phyloP scores from a whole-genome alignment of 768 basidiomycete genomes.

The Lactifluus volemus region DNA sequence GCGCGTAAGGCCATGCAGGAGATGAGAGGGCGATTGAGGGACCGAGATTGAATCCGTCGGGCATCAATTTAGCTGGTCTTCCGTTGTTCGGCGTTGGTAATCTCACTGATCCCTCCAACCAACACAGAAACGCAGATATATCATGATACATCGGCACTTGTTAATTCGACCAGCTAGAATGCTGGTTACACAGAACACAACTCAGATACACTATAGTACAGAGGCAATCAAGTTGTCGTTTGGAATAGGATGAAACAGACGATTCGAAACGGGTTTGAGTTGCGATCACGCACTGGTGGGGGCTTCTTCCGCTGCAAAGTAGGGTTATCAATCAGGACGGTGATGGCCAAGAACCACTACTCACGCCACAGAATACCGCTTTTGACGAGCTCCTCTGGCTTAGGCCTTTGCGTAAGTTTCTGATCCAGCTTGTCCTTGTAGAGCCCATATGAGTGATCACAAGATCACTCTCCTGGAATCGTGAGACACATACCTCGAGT shows the following conservation, averaged over 20 bases:
- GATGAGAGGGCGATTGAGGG: constrained; percentile 31
- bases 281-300: constrained; percentile 9
- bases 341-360: constrained; percentile 8
- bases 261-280: not conserved
- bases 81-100: not conserved
- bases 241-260: not conserved
- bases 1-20: constrained; percentile 51
- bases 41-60: constrained; percentile 16
- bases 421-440: constrained; percentile 54
- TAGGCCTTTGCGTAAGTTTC: constrained; percentile 48
- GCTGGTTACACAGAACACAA: constrained; percentile 7
- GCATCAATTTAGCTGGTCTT: constrained; percentile 15
- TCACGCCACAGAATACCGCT: constrained; percentile 49
- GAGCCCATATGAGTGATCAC: not conserved
- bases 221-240: not conserved
- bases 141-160: not conserved
- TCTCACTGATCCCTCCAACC: not conserved
- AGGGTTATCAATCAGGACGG: not conserved
- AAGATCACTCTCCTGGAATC: not conserved
- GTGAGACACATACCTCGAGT: constrained; percentile 42
- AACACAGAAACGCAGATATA: not conserved
- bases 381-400: constrained; percentile 53
- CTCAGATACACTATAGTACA: constrained; percentile 3
- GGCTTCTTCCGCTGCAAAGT: constrained; percentile 10
- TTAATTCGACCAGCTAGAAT: constrained; percentile 7